Evolutionary conservation across 2,329 filamentous ascomycete genomes (phyloP), one percentile per base, ranked within the genome.

Genomic region (Aureobasidium sp.): DNA sequence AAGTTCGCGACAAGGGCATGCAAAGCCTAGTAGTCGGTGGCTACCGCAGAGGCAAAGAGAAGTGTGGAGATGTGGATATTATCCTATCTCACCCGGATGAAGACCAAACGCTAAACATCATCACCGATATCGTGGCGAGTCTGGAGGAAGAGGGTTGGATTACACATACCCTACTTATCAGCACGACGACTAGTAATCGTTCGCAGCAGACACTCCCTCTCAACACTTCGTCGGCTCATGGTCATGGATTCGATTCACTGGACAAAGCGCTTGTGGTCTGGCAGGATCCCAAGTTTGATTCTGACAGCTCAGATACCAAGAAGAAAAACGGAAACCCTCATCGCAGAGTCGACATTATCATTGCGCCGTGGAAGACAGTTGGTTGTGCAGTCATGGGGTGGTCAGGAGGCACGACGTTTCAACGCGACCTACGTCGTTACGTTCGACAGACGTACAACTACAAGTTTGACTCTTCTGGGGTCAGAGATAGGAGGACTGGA

Each of bases 241-340:
- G 82, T 0, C 77, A 80, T 25, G 89, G 90, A 0, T 97, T 96
- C 67, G 92, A 97, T 71, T 90, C 86, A 0, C 81, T 97, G 0
- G 92, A 97, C 73, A 97, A 97, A 73, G 91, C 91, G 0, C 77
- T 97, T 58, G 88, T 97, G 0, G 91, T 97, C 0, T 97, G 93
- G 93, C 90, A 96, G 71, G 80, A 91, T 69, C 87, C 87, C 0
- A 56, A 65, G 2, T 76, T 76, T 72, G 75, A 5, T 73, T 70
- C 0, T 74, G 74, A 62, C 70, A 69, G 1, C 72, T 63, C 15
- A 77, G 77, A 49, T 67, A 74, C 1, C 71, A 72, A 52, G 15
- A 73, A 75, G 1, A 84, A 82, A 69, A 92, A 91, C 64, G 82
- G 85, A 0, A 90, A 91, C 67, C 81, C 83, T 0, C 93, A 96